phyloP scores from a whole-genome alignment of 768 basidiomycete genomes.

The Mycena filopes region DNA sequence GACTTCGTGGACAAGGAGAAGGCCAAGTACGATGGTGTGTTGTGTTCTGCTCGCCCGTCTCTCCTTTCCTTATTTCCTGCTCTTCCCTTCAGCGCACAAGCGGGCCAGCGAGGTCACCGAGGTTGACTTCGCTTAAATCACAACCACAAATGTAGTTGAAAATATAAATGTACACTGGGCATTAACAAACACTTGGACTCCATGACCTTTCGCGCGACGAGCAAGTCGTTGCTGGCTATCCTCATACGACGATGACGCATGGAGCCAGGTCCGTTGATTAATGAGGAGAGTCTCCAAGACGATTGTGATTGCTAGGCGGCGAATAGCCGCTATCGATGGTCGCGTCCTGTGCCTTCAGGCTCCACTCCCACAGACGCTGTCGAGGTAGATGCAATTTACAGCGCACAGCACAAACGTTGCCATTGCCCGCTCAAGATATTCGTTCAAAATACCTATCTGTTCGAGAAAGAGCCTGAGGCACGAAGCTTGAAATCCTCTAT shows the following conservation, averaged over 20 bases:
- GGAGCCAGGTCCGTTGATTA: not conserved
- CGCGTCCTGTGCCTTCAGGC: too few relatives aligned
- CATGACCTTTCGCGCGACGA: not conserved
- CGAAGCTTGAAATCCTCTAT: too few relatives aligned
- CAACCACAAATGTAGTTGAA: constrained; percentile 6
- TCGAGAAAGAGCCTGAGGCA: too few relatives aligned
- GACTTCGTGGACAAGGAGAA: constrained; percentile 57
- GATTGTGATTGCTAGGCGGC: too few relatives aligned
- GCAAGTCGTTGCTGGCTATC: too few relatives aligned
- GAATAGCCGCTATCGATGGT: too few relatives aligned
- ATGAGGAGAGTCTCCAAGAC: not conserved
- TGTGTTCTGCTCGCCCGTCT: not conserved
- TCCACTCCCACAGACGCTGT: too few relatives aligned
- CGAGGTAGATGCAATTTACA: too few relatives aligned
- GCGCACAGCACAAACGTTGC: too few relatives aligned
- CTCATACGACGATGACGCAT: not conserved
- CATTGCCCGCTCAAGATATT: too few relatives aligned
- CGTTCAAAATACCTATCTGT: too few relatives aligned
- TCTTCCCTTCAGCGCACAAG: constrained; percentile 27
- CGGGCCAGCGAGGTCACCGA: constrained; percentile 18
- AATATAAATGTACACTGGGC: constrained; percentile 8
- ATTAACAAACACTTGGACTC: not conserved
- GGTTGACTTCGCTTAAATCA: constrained; percentile 8
- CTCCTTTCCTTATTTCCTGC: not conserved
- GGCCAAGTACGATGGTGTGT: constrained; percentile 51